A percentile compares a stretch with the other conserved stretches of the same genome.
Conservation (phyloP, 257 asterid species). For the Solanum boliviense region DNA sequence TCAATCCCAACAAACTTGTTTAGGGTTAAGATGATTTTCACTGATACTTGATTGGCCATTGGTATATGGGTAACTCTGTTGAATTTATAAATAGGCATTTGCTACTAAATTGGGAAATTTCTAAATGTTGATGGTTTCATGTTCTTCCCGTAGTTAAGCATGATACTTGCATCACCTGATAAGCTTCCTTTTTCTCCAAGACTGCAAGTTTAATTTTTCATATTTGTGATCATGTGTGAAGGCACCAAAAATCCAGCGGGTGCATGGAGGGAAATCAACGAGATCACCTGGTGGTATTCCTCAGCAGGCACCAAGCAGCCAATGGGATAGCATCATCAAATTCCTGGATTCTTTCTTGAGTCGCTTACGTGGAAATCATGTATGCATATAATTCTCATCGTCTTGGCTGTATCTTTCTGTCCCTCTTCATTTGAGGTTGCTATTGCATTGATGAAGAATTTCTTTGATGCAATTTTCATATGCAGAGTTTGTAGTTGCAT, state of each 20-base stretch:
- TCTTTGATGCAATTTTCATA: background rate
- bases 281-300: conserved; percentile 76
- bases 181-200: background rate
- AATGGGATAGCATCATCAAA: conserved; percentile 89
- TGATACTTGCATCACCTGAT: background rate
- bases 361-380: conserved; percentile 66
- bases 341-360: conserved; percentile 86
- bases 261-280: conserved; percentile 91
- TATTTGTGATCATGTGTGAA: conserved; percentile 8
- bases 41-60: background rate
- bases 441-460: background rate
- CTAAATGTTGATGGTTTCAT: background rate
- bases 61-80: background rate
- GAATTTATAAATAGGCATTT: background rate
- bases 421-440: background rate
- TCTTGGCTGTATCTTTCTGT: background rate
- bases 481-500: background rate
- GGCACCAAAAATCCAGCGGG: conserved; percentile 92
- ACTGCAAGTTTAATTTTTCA: background rate
- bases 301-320: conserved; percentile 68
- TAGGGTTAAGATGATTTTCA: background rate
- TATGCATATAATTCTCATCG: conserved; percentile 10
- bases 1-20: background rate
- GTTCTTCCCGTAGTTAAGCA: background rate
- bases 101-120: background rate